Base-by-base conservation (phyloP, 2,329 filamentous ascomycete genomes). In the Grosmannia huntii region DNA sequence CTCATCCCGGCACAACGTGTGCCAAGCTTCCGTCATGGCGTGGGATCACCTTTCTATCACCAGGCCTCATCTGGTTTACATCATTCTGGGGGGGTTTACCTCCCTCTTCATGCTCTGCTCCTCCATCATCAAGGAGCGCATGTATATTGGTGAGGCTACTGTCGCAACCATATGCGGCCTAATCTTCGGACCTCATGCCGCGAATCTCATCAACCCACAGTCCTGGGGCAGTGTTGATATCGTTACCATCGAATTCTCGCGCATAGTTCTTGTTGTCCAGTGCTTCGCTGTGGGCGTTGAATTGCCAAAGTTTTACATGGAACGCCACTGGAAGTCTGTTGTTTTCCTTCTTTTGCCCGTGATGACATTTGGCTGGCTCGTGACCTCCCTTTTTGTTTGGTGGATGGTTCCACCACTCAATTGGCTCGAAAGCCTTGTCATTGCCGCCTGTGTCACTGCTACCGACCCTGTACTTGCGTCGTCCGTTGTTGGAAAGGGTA, bases 71-170 rank as follows among this genome's bases (percentile, higher is more conserved):
- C 73, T 97, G 89, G 94, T 95, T 64, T 99, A 99, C 74, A 90
- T 97, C 74, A 96, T 99, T 73, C 78, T 99, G 59, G 94, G 94
- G 67, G 94, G 92, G 71, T 99, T 99, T 76, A 99, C 94, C 65
- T 90, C 87, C 61, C 77, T 99, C 66, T 99, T 99, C 76, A 99
- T 99, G 94, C 79, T 99, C 60, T 96, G 90, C 72, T 99, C 94
- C 60, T 90, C 95, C 58, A 85, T 97, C 68, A 95, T 99, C 75
- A 99, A 99, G 78, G 94, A 99, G 78, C 88, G 89, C 71, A 81
- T 97, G 68, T 99, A 99, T 76, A 99, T 99, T 71, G 94, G 94
- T 69, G 94, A 99, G 79, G 94, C 94, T 55, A 97, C 94, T 1
- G 89, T 99, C 51, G 90, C 90, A 55, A 95, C 90, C 3, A 73